Evolutionary conservation across 192 early-diverging fungal species (phyloP).

Genomic region (Coemansia sp.): DNA sequence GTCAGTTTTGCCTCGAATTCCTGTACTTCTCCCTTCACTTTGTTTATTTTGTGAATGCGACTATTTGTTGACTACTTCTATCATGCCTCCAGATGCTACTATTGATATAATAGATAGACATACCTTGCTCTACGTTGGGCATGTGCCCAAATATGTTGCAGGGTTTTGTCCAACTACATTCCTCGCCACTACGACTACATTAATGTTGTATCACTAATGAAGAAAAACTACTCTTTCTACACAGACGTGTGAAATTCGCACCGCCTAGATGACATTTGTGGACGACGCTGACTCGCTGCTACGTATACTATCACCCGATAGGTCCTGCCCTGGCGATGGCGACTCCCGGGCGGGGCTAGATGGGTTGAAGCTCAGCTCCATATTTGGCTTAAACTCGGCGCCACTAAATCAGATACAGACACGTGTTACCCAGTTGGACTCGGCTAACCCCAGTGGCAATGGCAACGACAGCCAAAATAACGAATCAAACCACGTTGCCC

Average conservation of each 20-base stretch:
- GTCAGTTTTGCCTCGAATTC: background rate
- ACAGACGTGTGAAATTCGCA: background rate
- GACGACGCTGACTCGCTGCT: constrained; percentile 11
- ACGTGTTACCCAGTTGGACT: background rate
- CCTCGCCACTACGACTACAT: background rate
- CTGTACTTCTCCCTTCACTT: background rate
- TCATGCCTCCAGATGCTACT: background rate
- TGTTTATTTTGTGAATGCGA: background rate
- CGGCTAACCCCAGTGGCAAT: background rate
- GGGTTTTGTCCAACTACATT: background rate
- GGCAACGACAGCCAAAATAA: background rate
- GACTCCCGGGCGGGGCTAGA: background rate
- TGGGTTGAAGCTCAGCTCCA: background rate
- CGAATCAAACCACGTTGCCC: background rate
- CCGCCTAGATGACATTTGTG: constrained; percentile 1
- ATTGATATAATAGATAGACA: background rate
- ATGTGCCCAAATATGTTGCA: background rate
- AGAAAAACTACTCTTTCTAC: background rate
- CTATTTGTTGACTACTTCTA: background rate
- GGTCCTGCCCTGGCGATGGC: background rate
- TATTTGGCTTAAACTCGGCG: background rate
- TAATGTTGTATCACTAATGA: background rate
- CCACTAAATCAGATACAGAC: background rate
- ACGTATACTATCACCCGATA: background rate
- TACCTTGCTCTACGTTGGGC: background rate